These are phyloP conservation scores for Penicillium corylophilum DNA, from an alignment of 2,329 filamentous ascomycete species.

Conservation along the genomic window DNA sequence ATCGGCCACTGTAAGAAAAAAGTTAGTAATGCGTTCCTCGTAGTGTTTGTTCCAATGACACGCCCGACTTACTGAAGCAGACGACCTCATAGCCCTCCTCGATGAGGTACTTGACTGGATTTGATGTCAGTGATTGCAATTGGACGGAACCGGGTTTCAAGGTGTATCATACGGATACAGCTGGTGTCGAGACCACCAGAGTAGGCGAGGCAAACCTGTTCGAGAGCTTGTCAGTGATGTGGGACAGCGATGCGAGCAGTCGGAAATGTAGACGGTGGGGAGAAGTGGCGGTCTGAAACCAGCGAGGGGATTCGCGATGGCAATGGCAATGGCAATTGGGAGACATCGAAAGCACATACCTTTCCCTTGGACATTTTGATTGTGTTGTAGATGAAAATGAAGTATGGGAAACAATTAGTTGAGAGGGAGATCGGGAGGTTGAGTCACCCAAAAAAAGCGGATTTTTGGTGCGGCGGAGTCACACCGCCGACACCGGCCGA, in stretches of 20 bases:
- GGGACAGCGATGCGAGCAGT: slow-evolving; percentile 5
- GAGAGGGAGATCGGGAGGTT: slow-evolving; percentile 15
- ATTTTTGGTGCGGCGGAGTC: slow-evolving; percentile 26
- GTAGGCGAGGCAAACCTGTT: slow-evolving; percentile 40
- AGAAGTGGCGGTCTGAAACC: slow-evolving; percentile 17
- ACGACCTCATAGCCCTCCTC: slow-evolving; percentile 60
- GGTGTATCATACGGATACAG: slow-evolving; percentile 49
- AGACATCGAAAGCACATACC: slow-evolving; percentile 16
- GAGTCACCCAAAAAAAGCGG: slow-evolving; percentile 24
- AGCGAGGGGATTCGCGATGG: not conserved
- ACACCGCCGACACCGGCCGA: slow-evolving; percentile 23
- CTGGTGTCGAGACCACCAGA: slow-evolving; percentile 59
- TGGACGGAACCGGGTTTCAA: slow-evolving; percentile 19
- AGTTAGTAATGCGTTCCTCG: slow-evolving; percentile 12
- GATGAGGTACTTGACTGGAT: slow-evolving; percentile 45
- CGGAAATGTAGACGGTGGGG: slow-evolving; percentile 7
- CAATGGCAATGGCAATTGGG: not conserved
- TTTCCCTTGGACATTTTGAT: slow-evolving; percentile 28
- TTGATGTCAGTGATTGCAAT: slow-evolving; percentile 18
- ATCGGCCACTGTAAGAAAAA: slow-evolving; percentile 56
- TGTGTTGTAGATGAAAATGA: slow-evolving; percentile 7
- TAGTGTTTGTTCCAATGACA: not conserved
- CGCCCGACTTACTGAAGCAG: slow-evolving; percentile 53
- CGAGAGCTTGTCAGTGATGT: slow-evolving; percentile 15
- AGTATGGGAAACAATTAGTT: slow-evolving; percentile 10